A percentile compares a stretch with the other conserved stretches of the same genome.
Evolutionary conservation across 1,284 basidiomycete genomes (phyloP).

Genomic region (Cryptococcus sp.): DNA sequence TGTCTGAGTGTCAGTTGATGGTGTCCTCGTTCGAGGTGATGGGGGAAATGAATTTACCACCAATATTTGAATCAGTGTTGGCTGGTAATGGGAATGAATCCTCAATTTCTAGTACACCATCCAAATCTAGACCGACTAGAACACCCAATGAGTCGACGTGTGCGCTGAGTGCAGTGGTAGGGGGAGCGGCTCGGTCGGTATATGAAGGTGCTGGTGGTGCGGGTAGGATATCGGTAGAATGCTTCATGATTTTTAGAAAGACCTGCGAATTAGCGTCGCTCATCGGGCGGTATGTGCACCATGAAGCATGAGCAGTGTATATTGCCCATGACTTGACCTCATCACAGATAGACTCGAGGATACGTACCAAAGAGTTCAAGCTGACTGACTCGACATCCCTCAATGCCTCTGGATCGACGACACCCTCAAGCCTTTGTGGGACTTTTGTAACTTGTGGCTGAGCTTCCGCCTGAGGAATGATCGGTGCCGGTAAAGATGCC

Average conservation of each 20-base stretch:
- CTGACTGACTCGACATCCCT: conserved; percentile 73
- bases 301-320: neutral
- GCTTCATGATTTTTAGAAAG: conserved; percentile 87
- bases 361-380: conserved; percentile 74
- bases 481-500: conserved; percentile 65
- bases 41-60: conserved; percentile 25
- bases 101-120: conserved; percentile 84
- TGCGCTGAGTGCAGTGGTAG: conserved; percentile 36
- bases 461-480: conserved; percentile 57
- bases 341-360: neutral
- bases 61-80: conserved; percentile 34
- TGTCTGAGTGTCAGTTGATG: conserved; percentile 18
- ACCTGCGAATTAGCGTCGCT: conserved; percentile 55
- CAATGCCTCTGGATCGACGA: conserved; percentile 83
- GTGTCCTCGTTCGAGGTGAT: too few species aligned
- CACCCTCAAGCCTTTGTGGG: conserved; percentile 81
- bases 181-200: conserved; percentile 41
- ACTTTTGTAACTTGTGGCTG: conserved; percentile 55
- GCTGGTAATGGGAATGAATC: conserved; percentile 80
- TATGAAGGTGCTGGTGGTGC: conserved; percentile 31
- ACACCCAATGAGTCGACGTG: conserved; percentile 69
- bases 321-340: neutral
- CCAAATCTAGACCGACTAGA: conserved; percentile 83
- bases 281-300: neutral
- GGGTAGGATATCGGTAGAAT: conserved; percentile 49